phyloP scores from a whole-genome alignment of 2,329 filamentous ascomycete species.

The Alternaria triticina region DNA sequence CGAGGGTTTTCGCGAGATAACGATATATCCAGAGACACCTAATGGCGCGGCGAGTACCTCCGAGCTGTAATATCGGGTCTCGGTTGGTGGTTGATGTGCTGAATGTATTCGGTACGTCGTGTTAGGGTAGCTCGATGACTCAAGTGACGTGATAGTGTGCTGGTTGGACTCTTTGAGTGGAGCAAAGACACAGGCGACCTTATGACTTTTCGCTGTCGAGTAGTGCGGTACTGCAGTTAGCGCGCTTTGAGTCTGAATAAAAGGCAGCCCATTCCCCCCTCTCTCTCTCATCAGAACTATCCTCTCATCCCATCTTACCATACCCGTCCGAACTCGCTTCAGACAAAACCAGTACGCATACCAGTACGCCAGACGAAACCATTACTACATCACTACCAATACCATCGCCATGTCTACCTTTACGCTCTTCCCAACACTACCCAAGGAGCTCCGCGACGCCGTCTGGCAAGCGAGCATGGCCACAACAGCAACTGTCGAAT shows the following conservation, averaged over 20 bases:
- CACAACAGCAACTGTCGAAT: constrained; percentile 1
- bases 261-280: too few relatives aligned
- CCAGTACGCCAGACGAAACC: neutral
- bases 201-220: neutral
- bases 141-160: neutral
- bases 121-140: neutral
- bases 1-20: neutral
- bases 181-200: neutral
- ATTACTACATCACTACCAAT: neutral
- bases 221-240: neutral
- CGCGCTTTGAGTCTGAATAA: neutral
- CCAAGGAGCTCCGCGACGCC: constrained; percentile 1
- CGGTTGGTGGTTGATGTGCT: neutral
- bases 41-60: neutral
- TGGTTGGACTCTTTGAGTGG: neutral
- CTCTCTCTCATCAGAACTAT: neutral
- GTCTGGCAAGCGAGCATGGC: constrained; percentile 5
- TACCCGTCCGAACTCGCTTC: neutral
- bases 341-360: neutral
- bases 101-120: neutral
- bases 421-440: constrained; percentile 1
- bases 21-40: neutral
- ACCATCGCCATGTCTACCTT: constrained; percentile 1
- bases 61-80: neutral
- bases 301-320: neutral